Conservation (phyloP, 371 early-diverging fungal genomes). For the Apophysomyces trapeziformis region DNA sequence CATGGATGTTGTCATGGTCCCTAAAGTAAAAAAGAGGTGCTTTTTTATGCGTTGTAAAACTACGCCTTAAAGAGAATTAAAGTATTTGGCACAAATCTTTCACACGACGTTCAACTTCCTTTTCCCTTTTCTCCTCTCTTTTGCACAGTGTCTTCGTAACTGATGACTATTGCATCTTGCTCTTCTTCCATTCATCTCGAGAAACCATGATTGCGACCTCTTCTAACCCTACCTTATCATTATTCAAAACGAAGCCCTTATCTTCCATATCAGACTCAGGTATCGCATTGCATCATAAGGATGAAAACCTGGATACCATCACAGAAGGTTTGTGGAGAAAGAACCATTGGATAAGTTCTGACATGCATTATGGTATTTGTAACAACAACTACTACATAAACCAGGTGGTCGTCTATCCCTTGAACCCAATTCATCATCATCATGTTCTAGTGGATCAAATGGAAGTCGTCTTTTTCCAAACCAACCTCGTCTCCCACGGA, state of each 20-base stretch:
- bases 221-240: neutral
- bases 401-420: neutral
- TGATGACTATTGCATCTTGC: neutral
- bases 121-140: neutral
- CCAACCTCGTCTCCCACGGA: neutral
- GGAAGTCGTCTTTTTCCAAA: neutral
- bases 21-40: too few relatives aligned
- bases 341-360: too few relatives aligned
- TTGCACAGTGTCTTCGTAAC: neutral
- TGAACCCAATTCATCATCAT: neutral
- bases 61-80: neutral
- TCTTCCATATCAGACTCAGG: neutral
- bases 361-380: too few relatives aligned
- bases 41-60: slow-evolving; percentile 1
- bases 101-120: neutral
- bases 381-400: too few relatives aligned
- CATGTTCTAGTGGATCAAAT: neutral
- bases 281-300: neutral
- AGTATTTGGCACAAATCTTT: neutral
- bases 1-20: too few relatives aligned
- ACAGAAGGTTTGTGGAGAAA: neutral
- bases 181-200: neutral
- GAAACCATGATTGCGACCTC: slow-evolving; percentile 1
- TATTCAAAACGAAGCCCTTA: neutral
- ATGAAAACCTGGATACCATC: neutral